A percentile compares a stretch with the other conserved stretches of the same genome.
phyloP scores from a whole-genome alignment of 2,329 filamentous ascomycete genomes.

The Sordariomycetes sp. region DNA sequence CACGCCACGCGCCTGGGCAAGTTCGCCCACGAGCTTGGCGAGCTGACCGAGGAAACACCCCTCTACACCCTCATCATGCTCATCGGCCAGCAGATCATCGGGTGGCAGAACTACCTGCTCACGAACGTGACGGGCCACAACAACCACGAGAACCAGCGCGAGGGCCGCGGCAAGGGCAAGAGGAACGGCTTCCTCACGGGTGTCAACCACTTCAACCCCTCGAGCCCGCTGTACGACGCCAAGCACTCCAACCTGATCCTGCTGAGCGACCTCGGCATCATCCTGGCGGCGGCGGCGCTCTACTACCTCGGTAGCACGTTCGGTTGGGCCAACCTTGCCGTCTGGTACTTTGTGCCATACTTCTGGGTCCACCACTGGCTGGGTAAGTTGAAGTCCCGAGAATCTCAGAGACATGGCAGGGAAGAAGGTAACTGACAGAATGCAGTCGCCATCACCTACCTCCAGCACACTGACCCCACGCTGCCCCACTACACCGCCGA shows the following conservation, averaged over 20 bases:
- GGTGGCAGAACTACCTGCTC: slow-evolving; percentile 86
- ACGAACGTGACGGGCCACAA: slow-evolving; percentile 95
- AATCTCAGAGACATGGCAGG: background rate
- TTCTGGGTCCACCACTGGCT: slow-evolving; percentile 99
- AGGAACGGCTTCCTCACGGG: slow-evolving; percentile 64
- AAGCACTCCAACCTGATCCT: slow-evolving; percentile 81
- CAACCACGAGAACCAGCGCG: slow-evolving; percentile 77
- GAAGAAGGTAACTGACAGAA: background rate
- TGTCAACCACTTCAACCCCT: slow-evolving; percentile 91
- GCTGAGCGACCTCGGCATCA: slow-evolving; percentile 73
- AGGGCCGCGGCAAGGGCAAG: slow-evolving; percentile 92
- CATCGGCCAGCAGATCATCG: slow-evolving; percentile 73
- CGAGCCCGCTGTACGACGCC: slow-evolving; percentile 80
- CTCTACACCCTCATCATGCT: slow-evolving; percentile 65
- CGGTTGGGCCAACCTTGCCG: slow-evolving; percentile 73
- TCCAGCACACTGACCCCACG: slow-evolving; percentile 91
- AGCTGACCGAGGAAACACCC: slow-evolving; percentile 91
- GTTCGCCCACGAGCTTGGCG: slow-evolving; percentile 66
- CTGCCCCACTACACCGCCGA: slow-evolving; percentile 83
- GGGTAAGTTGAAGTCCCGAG: slow-evolving; percentile 44
- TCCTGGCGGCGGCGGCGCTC: slow-evolving; percentile 47
- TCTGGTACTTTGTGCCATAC: slow-evolving; percentile 95
- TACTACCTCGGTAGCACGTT: slow-evolving; percentile 61
- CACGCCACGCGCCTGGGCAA: slow-evolving; percentile 65
- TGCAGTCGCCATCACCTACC: slow-evolving; percentile 85